A percentile compares a stretch with the other conserved stretches of the same genome.
Evolutionary conservation across 2,329 filamentous ascomycete species (phyloP).

Genomic region (Didymellaceae sp.): DNA sequence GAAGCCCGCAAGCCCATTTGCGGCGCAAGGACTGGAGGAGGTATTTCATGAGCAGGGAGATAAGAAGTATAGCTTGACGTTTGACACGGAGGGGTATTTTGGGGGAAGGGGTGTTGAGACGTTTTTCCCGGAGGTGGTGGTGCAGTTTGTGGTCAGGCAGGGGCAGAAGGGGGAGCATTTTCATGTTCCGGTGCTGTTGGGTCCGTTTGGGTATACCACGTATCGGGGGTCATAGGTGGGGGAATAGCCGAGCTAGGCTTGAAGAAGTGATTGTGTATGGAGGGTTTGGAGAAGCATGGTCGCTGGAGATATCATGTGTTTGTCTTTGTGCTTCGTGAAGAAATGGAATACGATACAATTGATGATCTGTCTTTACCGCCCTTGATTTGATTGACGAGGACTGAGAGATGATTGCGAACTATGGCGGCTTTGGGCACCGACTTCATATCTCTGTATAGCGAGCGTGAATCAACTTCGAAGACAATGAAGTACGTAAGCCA

Average conservation of each 20-base stretch:
- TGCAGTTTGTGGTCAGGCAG: constrained; percentile 59
- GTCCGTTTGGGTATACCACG: constrained; percentile 81
- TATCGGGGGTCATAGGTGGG: constrained; percentile 65
- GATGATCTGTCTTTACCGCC: no score
- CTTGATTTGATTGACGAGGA: no score
- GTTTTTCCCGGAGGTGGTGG: constrained; percentile 64
- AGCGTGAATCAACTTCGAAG: no score
- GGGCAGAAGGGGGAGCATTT: constrained; percentile 66
- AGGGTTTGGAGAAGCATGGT: neutral
- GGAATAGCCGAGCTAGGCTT: no score
- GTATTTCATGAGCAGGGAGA: constrained; percentile 47
- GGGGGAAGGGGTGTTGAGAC: constrained; percentile 61
- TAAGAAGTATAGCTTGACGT: constrained; percentile 71
- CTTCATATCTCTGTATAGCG: no score
- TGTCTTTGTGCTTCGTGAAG: no score
- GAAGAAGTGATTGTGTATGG: neutral
- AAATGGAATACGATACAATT: no score
- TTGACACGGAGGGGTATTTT: constrained; percentile 77
- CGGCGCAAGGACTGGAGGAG: constrained; percentile 49
- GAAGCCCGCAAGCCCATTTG: constrained; percentile 60
- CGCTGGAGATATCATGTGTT: no score
- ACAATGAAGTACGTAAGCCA: no score
- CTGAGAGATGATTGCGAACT: no score
- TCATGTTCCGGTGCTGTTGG: constrained; percentile 79
- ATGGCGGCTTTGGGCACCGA: no score